Conservation (phyloP, 768 basidiomycete species). For the Lepiota venenata region DNA sequence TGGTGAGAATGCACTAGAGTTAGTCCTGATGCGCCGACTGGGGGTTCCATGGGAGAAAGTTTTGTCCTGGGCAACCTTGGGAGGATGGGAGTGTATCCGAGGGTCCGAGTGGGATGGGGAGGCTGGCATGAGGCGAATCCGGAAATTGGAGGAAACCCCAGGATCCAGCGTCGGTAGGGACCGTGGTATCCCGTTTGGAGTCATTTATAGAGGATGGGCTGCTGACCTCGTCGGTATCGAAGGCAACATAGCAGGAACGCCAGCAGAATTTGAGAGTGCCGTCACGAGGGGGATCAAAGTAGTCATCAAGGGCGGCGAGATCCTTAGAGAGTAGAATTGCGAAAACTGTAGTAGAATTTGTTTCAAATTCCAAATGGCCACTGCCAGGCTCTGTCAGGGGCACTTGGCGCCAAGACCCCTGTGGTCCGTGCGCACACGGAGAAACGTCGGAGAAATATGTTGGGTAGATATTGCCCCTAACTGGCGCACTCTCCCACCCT, state of each 20-base stretch:
- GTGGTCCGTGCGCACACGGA: too few relatives aligned
- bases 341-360: too few relatives aligned
- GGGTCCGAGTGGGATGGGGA: slow-evolving; percentile 42
- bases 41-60: slow-evolving; percentile 52
- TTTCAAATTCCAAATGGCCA: too few relatives aligned
- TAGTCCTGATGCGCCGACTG: slow-evolving; percentile 55
- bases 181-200: slow-evolving; percentile 58
- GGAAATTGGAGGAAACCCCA: not conserved
- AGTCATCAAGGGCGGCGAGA: slow-evolving; percentile 55
- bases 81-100: slow-evolving; percentile 55
- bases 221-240: slow-evolving; percentile 43
- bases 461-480: too few relatives aligned
- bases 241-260: slow-evolving; percentile 33
- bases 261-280: slow-evolving; percentile 40
- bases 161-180: slow-evolving; percentile 25
- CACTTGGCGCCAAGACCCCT: too few relatives aligned
- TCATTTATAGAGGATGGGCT: slow-evolving; percentile 49
- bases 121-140: slow-evolving; percentile 4
- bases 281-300: slow-evolving; percentile 40
- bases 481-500: too few relatives aligned
- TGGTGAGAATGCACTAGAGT: slow-evolving; percentile 57
- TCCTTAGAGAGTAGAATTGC: slow-evolving; percentile 11
- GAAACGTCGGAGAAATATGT: too few relatives aligned
- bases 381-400: too few relatives aligned
- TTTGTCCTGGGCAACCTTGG: slow-evolving; percentile 55